Evolutionary conservation across 345 rosid genomes (phyloP), one percentile per base, ranked within the genome.

Genomic region (Pseudoturritis turrita): DNA sequence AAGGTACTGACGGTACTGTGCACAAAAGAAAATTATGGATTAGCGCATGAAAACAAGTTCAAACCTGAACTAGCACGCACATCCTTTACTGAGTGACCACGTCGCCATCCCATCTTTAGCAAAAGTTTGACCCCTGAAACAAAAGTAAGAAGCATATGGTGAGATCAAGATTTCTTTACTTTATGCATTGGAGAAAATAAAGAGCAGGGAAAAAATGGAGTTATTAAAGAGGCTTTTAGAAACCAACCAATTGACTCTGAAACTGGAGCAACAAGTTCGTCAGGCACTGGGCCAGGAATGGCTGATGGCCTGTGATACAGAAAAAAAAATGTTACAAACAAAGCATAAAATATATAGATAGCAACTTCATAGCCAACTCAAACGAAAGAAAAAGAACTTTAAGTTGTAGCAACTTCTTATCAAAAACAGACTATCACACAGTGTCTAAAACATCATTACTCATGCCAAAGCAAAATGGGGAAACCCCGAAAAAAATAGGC

Each of bases 81-180:
- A 68, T 87, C 96, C 80, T 86, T 91, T 70, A 91, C 83, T 33
- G 98, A 85, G 79, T 81, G 94, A 44, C 96, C 96, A 33, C 72
- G 96, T 46, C 91, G 85, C 99, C 99, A 95, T 75, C 98, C 98
- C 97, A 95, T 89, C 83, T 88, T 95, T 72, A 83, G 72, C 74
- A 95, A 85, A 71, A 95, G 85, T 77, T 86, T 88, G 41, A 91
- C 84, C 77, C 99, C 99, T 95, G 68, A 73, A 41, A 43, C 65
- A 60, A 21, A n/a, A 51, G 29, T 50, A 67, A 70, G 65, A 50
- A 81, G 50, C 23, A 61, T 51, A 67, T 61, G 64, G 51, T 36
- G 59, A 58, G 70, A 36, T 60, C 55, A 65, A 22, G 64, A 35
- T 51, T 26, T 60, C 8, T 10, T 62, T 50, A 15, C 40, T 62